Evolutionary conservation across 2,329 filamentous ascomycete species (phyloP).

Genomic region (Diplocarpon mali): DNA sequence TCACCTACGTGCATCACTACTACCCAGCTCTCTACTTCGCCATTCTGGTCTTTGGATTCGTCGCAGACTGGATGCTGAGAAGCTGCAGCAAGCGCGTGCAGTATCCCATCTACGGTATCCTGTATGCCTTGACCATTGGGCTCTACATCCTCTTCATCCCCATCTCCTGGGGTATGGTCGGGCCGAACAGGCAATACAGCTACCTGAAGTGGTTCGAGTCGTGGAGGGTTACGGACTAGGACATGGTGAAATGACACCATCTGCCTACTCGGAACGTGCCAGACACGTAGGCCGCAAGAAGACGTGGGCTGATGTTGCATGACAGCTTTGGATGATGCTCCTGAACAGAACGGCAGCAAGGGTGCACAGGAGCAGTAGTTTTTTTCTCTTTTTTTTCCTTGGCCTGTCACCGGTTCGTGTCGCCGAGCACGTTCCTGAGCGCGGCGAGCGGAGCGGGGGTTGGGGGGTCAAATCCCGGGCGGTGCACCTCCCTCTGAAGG

Average conservation of each 20-base stretch:
- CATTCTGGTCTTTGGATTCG: conserved; percentile 80
- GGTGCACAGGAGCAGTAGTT: neutral
- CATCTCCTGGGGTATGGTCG: conserved; percentile 94
- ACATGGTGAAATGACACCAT: neutral
- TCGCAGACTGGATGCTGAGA: conserved; percentile 71
- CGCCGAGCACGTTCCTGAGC: neutral
- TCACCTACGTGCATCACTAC: conserved; percentile 99
- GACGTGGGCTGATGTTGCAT: neutral
- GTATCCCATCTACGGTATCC: conserved; percentile 55
- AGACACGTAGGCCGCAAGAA: no score
- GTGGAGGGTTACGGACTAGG: conserved; percentile 46
- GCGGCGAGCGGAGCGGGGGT: conserved; percentile 3
- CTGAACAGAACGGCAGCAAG: neutral
- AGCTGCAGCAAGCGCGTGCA: conserved; percentile 53
- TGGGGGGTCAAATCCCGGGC: conserved; percentile 6
- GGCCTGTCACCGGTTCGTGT: no score
- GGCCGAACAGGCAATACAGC: conserved; percentile 69
- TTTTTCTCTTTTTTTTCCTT: no score
- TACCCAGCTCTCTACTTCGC: conserved; percentile 98
- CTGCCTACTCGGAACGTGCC: neutral
- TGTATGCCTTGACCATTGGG: conserved; percentile 67
- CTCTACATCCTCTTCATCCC: conserved; percentile 86
- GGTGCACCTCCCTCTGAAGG: conserved; percentile 1
- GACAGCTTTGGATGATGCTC: neutral
- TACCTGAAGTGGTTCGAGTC: conserved; percentile 89